Evolutionary conservation across 2,329 filamentous ascomycete species (phyloP), one percentile per base, ranked within the genome.

Genomic region (Stagonosporopsis rhizophila): DNA sequence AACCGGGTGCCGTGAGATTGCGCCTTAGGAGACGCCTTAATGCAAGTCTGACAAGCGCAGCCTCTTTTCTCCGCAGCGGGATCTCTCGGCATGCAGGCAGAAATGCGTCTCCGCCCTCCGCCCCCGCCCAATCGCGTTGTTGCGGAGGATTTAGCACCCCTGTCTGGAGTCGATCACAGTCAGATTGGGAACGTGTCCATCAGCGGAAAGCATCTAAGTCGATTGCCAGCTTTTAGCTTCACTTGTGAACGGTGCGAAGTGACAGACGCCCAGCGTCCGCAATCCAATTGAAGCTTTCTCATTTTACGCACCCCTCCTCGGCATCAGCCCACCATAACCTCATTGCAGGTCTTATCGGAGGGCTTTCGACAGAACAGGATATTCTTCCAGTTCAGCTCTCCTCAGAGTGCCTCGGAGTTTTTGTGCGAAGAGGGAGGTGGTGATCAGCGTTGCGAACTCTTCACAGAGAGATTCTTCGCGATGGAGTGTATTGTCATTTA

Each of bases 41-140:
- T 56, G 44, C 17, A 32, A 37, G 52, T 58, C 53, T 57, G 47
- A 58, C 49, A 56, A 38, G 55, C 42, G 47, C 45, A 28, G 37
- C 46, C 37, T 54, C 12, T 50, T 51, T 50, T 53, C 51, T 60
- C 64, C 58, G 54, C 58, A 59, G 63, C 62, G 64, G 66, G 56
- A 65, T 62, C 46, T 62, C 64, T 67, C 57, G 53, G 53, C 53
- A 45, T 45, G 45, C 27, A 42, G 39, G 39, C 38, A 44, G 27
- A 48, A 35, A 39, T n/a, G 34, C 32, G 39, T 49, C 47, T 64
- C 64, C 62, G 50, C 59, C 58, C 30, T 51, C 56, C 47, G 52
- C 50, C 38, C 46, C 55, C 48, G 51, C 44, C 59, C 59, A 65
- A 65, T 64, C 28, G 44, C 52, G 37, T 27, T 35, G 38, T 32